phyloP scores from a whole-genome alignment of 148 eudicot species.

The Rhododendron mucronatum region DNA sequence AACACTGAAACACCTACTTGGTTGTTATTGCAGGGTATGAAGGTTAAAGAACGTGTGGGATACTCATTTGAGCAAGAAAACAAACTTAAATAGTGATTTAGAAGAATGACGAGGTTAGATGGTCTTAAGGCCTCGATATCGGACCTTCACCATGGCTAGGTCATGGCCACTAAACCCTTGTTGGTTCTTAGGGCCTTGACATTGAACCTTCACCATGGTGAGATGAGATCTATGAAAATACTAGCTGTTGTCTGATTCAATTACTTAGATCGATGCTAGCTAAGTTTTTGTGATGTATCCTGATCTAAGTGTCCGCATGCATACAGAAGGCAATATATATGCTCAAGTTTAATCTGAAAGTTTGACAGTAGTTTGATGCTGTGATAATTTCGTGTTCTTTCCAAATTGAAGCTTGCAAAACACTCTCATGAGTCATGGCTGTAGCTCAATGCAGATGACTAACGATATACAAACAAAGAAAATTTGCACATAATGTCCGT shows the following conservation, averaged over 20 bases:
- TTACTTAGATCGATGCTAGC: not conserved
- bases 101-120: not conserved
- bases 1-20: not conserved
- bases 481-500: not conserved
- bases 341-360: not conserved
- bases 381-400: not conserved
- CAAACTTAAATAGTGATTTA: not conserved
- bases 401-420: not conserved
- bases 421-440: not conserved
- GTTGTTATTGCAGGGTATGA: slow-evolving; percentile 3
- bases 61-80: slow-evolving; percentile 14
- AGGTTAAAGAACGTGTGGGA: not conserved
- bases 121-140: not conserved
- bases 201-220: not conserved
- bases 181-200: too few relatives aligned
- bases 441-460: too few relatives aligned
- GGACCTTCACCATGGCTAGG: slow-evolving; percentile 5
- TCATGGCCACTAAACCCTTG: not conserved
- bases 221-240: not conserved
- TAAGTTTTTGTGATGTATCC: not conserved
- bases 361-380: not conserved
- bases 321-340: not conserved
- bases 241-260: not conserved
- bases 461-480: not conserved
- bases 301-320: not conserved